Base-by-base conservation (phyloP, 1,139 yeast genomes). In the Candida neerlandica region DNA sequence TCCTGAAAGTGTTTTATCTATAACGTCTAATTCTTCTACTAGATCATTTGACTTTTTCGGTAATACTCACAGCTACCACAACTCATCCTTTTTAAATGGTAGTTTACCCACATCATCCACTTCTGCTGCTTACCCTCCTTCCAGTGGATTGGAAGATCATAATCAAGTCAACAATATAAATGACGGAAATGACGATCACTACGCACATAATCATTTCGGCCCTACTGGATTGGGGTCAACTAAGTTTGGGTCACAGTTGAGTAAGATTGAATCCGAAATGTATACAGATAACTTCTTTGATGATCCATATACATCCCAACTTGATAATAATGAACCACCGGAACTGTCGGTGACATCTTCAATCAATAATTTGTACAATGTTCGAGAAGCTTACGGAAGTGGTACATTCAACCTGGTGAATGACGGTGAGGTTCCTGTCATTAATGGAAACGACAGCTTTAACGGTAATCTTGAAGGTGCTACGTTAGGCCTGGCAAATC, bases 1-100 rank as follows among this genome's bases (percentile, higher is more conserved):
- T 41, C 79, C 80, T 0, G 77, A 74, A 54, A 71, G 78, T 52
- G 78, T 72, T 10, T 55, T 75, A 52, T 74, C 79, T 1, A 59
- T 73, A 14, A 63, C 76, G 7, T 72, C 77, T 0, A 73, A 70
- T 50, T 71, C 76, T 9, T 73, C 78, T n/a, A 59, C 66, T 30
- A 42, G 60, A 30, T 57, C 60, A 23, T 55, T 54, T 50, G 60
- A 57, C 41, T 51, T 54, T 32, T 35, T 46, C 29, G 55, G 54
- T 12, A 43, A 34, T 23, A 43, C 26, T 5, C 47, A 32, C 34
- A 40, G 21, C 6, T 52, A 47, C 21, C 47, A 44, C 27, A 49
- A 52, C 21, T 47, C 46, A 14, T 49, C 58, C 9, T 55, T 51
- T 42, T 16, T 53, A 16, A 55, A 54, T 48, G 67, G 66, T 7